Percentiles rank a stretch among this genome's conserved stretches.
These are phyloP conservation scores for Zymoseptoria passerinii DNA, from an alignment of 2,329 filamentous ascomycete genomes.

Conservation along the genomic window DNA sequence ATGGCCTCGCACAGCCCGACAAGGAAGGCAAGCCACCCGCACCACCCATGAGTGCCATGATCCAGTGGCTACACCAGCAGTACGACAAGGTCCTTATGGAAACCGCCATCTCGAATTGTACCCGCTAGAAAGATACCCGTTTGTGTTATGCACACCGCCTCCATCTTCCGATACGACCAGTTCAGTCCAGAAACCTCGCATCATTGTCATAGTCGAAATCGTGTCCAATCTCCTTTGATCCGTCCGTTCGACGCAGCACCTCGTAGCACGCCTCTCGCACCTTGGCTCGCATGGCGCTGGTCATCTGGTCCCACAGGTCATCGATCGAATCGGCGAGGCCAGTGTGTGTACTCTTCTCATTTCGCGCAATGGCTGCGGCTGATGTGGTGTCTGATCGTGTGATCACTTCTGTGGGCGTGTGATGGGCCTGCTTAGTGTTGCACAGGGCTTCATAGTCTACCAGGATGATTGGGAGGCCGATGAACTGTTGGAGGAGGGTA, in stretches of 20 bases:
- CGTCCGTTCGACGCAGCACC: constrained; percentile 23
- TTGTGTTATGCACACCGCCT: background rate
- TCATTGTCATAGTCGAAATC: constrained; percentile 22
- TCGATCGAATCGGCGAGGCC: constrained; percentile 13
- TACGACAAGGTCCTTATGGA: constrained; percentile 52
- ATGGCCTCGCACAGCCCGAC: constrained; percentile 27
- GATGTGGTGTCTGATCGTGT: background rate
- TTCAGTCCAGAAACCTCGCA: constrained; percentile 25
- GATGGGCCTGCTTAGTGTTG: background rate
- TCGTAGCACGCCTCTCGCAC: constrained; percentile 22
- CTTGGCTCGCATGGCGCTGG: constrained; percentile 18
- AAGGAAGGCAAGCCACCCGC: constrained; percentile 30
- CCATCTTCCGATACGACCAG: background rate
- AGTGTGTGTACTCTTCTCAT: background rate
- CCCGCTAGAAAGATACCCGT: constrained; percentile 13
- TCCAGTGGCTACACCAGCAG: constrained; percentile 46
- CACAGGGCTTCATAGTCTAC: constrained; percentile 15
- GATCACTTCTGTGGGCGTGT: background rate
- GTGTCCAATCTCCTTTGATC: constrained; percentile 8
- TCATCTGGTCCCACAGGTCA: constrained; percentile 15
- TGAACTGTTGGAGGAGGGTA: constrained; percentile 14
- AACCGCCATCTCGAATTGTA: constrained; percentile 39
- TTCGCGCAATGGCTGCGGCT: background rate
- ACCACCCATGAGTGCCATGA: constrained; percentile 39
- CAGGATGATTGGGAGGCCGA: constrained; percentile 22